Evolutionary conservation across 805 yeast species (phyloP), one percentile per base, ranked within the genome.

Genomic region (Kluyveromyces lactis): DNA sequence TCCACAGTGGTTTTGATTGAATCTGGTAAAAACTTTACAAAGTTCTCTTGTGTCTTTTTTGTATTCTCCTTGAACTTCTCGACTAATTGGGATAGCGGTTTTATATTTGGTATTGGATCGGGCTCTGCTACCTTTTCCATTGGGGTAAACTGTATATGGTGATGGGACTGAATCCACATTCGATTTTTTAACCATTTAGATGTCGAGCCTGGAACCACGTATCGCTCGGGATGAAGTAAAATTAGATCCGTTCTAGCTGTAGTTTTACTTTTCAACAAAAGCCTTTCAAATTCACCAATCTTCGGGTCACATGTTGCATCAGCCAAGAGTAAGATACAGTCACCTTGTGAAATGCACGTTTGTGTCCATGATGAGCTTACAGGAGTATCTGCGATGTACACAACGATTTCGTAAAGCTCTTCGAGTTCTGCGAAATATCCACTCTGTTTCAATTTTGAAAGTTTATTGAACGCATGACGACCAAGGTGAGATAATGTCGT

Each of bases 321-420:
- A 0, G 97, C 97, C 12, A 92, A 60, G 13, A 92, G 64, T 24
- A 92, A 65, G n/a, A 90, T 77, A 64, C 97, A 89, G 60, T 90
- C 97, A 13, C 95, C 97, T 59, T 90, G 97, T 7, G 89, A 78
- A 30, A 90, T 82, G 58, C 97, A 92, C 0, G 96, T 86, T 7
- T 77, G 72, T 0, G 96, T 86, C 98, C 98, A 90, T 15, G 79
- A 72, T 0, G 96, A 83, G 48, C 77, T 78, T 2, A 82, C 77
- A 0, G 83, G 71, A 0, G 96, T 79, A 52, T 92, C 97, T 18
- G 92, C 89, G 10, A 90, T 78, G 53, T 90, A 92, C 2, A 90
- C 76, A 3, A 92, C 82, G n/a, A 86, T 81, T 48, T 90, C 86
- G 56, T 80, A 85, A 45, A 76, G 73, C 51, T 89, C 97, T 66